Evolutionary conservation across 108 stramenopile genomes (phyloP), one percentile per base, ranked within the genome.

Genomic region (Cyclotella kingstonii): DNA sequence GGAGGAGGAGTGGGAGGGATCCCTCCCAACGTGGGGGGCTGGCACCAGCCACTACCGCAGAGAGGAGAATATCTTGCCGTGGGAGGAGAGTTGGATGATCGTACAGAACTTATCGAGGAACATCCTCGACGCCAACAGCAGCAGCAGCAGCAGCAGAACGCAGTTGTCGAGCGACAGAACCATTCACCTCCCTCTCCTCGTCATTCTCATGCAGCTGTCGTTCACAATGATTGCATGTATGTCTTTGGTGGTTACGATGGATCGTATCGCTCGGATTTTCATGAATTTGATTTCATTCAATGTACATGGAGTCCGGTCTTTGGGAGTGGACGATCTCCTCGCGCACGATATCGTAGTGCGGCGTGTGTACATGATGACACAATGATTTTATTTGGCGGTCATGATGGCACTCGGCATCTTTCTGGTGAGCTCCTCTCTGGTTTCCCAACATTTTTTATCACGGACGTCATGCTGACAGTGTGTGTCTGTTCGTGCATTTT

Each of bases 391-490:
- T 94, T 82, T 66, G 94, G 94, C 6, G 96, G 96, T 4, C 98
- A 98, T 72, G 98, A 98, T 67, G 98, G 98, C 6, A 96, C 93
- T 1, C 55, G 97, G 23, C 98, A 98, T 77, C 70, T 98, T 41
- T 40, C 55, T 19, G 55, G 55, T 56, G 12, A 25, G 55, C 0
- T 11, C n/a, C 2, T 10, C 9, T 36, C 11, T 36, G 36, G 36
- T 36, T 36, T 11, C 36, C 9, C 11, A 36, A 9, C 11, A 11
- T 36, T 7, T n/a, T n/a, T n/a, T n/a, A n/a, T n/a, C n/a, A n/a
- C n/a, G n/a, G n/a, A n/a, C n/a, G n/a, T n/a, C 7, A 36, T 9
- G 36, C 36, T 36, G 36, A 11, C 36, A 36, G 36, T 36, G 36
- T 36, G 36, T 9, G 7, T 7, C 11, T 36, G 36, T 36, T 36